Percentiles rank a stretch among this genome's conserved stretches.
These are phyloP conservation scores for Echites panduratus DNA, from an alignment of 257 asterid genomes.

Conservation along the genomic window DNA sequence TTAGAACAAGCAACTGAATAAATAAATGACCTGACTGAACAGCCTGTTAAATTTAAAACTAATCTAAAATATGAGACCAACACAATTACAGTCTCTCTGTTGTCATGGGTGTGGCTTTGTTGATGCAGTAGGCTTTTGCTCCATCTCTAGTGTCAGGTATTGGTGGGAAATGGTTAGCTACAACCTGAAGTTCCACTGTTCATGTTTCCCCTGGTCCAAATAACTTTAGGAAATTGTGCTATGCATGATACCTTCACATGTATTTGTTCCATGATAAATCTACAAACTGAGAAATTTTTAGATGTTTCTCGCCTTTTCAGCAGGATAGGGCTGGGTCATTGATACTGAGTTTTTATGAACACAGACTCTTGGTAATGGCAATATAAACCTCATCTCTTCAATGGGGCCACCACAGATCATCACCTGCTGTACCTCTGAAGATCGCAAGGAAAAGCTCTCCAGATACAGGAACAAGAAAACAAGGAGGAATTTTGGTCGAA, in stretches of 20 bases:
- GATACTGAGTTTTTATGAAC: slow-evolving; percentile 74
- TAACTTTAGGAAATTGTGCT: not conserved
- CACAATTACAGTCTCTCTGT: not conserved
- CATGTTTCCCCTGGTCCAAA: not conserved
- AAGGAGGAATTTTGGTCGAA: slow-evolving; percentile 83
- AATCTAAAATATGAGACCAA: not conserved
- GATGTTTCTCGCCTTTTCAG: slow-evolving; percentile 50
- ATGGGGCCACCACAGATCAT: slow-evolving; percentile 37
- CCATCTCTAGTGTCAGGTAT: not conserved
- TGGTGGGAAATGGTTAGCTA: not conserved
- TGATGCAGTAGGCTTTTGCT: not conserved
- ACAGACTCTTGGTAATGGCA: slow-evolving; percentile 68
- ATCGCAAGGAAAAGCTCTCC: slow-evolving; percentile 73
- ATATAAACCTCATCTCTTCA: slow-evolving; percentile 38
- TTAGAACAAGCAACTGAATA: not conserved
- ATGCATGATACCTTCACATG: slow-evolving; percentile 16
- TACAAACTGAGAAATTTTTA: slow-evolving; percentile 47
- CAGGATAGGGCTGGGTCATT: slow-evolving; percentile 53
- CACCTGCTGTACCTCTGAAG: slow-evolving; percentile 49
- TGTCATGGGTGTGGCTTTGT: too few species aligned
- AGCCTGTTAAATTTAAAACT: not conserved
- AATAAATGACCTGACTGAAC: not conserved
- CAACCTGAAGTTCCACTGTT: too few species aligned
- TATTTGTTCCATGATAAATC: slow-evolving; percentile 25
- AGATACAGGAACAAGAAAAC: slow-evolving; percentile 81